Evolutionary conservation across 2,329 filamentous ascomycete genomes (phyloP).

Genomic region (Aspergillus aculeatus): DNA sequence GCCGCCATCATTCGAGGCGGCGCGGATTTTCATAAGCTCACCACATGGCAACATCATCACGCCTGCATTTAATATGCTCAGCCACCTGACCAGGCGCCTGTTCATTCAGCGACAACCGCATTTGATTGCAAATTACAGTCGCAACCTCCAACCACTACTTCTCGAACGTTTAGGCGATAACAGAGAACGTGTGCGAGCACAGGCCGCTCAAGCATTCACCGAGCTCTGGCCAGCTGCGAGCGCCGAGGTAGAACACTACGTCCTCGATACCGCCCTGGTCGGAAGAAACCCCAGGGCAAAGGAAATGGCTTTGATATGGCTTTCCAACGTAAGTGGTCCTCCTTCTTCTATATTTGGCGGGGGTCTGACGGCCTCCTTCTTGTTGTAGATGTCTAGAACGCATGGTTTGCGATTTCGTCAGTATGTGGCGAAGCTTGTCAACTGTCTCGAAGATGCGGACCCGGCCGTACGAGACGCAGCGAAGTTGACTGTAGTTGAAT

Average conservation of each 20-base stretch:
- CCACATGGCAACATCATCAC: slow-evolving; percentile 75
- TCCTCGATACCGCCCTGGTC: slow-evolving; percentile 74
- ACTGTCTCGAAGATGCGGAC: slow-evolving; percentile 86
- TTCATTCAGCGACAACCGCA: slow-evolving; percentile 79
- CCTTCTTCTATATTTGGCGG: slow-evolving; percentile 13
- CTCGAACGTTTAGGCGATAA: slow-evolving; percentile 83
- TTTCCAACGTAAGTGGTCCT: slow-evolving; percentile 62
- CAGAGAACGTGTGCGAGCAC: slow-evolving; percentile 77
- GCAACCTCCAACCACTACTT: slow-evolving; percentile 70
- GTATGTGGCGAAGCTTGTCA: slow-evolving; percentile 81
- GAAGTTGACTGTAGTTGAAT: slow-evolving; percentile 77
- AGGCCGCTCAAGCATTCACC: slow-evolving; percentile 71
- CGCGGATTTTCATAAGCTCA: slow-evolving; percentile 71
- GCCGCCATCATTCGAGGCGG: slow-evolving; percentile 74
- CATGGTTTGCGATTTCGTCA: slow-evolving; percentile 75
- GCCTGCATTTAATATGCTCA: slow-evolving; percentile 82
- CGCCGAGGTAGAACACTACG: slow-evolving; percentile 72
- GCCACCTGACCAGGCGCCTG: slow-evolving; percentile 81
- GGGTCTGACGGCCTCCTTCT: background rate
- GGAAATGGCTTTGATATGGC: slow-evolving; percentile 80
- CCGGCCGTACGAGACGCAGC: slow-evolving; percentile 81
- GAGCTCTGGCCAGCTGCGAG: slow-evolving; percentile 72
- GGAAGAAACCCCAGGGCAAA: slow-evolving; percentile 82
- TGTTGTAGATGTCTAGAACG: slow-evolving; percentile 71
- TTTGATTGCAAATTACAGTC: slow-evolving; percentile 66